Conservation (phyloP, 306 rosid species). For the Citrullus mucosospermus region DNA sequence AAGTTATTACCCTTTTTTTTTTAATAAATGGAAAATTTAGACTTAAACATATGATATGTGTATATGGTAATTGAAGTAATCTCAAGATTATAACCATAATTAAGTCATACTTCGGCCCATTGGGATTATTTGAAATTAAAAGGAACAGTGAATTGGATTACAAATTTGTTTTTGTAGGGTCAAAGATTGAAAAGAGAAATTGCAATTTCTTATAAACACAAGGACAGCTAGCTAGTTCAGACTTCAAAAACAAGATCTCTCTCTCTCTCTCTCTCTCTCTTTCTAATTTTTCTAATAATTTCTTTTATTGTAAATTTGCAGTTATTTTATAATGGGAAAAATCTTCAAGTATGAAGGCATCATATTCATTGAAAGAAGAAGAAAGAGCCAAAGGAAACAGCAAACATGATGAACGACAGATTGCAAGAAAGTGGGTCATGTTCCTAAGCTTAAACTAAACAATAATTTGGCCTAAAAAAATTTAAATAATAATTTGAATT, state of each 20-base stretch:
- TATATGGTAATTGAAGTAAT: neutral
- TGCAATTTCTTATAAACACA: neutral
- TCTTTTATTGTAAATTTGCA: neutral
- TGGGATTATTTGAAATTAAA: neutral
- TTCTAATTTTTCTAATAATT: neutral
- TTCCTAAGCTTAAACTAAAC: neutral
- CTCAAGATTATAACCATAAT: neutral
- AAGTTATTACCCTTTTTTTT: neutral
- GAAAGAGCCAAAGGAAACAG: constrained; percentile 4
- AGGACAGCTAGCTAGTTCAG: neutral
- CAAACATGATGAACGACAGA: neutral
- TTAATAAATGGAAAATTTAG: neutral
- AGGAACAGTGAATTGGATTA: no score
- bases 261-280: neutral
- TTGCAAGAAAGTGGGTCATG: neutral
- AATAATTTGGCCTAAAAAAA: neutral
- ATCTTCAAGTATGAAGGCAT: neutral
- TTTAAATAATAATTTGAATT: neutral
- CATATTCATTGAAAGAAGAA: neutral
- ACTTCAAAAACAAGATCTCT: neutral
- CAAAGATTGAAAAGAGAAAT: neutral
- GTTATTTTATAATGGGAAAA: neutral
- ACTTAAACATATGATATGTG: neutral
- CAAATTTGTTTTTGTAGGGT: neutral
- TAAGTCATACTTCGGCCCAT: neutral